Conservation (phyloP, 306 rosid genomes). For the Fragaria ananassa region DNA sequence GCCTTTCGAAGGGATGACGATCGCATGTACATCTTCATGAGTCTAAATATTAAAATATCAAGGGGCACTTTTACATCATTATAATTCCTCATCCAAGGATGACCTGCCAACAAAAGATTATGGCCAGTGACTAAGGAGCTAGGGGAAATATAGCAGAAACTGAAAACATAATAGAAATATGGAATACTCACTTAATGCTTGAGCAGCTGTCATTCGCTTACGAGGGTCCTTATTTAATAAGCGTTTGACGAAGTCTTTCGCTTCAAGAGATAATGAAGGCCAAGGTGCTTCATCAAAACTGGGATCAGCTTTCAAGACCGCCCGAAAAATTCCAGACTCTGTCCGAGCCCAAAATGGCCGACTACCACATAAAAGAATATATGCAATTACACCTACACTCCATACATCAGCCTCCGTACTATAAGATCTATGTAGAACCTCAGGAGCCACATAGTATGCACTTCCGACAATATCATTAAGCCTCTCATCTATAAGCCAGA, state of each 20-base stretch:
- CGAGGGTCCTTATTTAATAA: slow-evolving; percentile 89
- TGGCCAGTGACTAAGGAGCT: slow-evolving; percentile 17
- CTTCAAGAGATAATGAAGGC: slow-evolving; percentile 85
- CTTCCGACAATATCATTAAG: slow-evolving; percentile 99
- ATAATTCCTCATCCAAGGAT: slow-evolving; percentile 86
- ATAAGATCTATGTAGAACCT: slow-evolving; percentile 94
- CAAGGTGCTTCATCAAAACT: slow-evolving; percentile 94
- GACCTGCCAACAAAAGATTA: slow-evolving; percentile 69
- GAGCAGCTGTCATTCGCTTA: slow-evolving; percentile 92
- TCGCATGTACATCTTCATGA: slow-evolving; percentile 78
- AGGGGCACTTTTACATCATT: slow-evolving; percentile 68
- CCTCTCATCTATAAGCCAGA: slow-evolving; percentile 69
- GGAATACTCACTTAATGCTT: slow-evolving; percentile 75
- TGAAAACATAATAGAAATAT: slow-evolving; percentile 13
- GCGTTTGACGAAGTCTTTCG: slow-evolving; percentile 92
- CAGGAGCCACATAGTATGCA: slow-evolving; percentile 97
- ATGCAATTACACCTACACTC: slow-evolving; percentile 97
- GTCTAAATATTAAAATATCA: slow-evolving; percentile 78
- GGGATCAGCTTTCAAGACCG: slow-evolving; percentile 95
- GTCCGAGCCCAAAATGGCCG: slow-evolving; percentile 99
- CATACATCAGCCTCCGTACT: slow-evolving; percentile 95
- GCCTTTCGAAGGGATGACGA: slow-evolving; percentile 97
- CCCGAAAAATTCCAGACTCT: slow-evolving; percentile 90
- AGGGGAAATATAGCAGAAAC: slow-evolving; percentile 10
- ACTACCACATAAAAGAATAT: slow-evolving; percentile 96